Base-by-base conservation (phyloP, 225 moss, liverwort and hornwort species). In the Pseudisothecium myosuroides region DNA sequence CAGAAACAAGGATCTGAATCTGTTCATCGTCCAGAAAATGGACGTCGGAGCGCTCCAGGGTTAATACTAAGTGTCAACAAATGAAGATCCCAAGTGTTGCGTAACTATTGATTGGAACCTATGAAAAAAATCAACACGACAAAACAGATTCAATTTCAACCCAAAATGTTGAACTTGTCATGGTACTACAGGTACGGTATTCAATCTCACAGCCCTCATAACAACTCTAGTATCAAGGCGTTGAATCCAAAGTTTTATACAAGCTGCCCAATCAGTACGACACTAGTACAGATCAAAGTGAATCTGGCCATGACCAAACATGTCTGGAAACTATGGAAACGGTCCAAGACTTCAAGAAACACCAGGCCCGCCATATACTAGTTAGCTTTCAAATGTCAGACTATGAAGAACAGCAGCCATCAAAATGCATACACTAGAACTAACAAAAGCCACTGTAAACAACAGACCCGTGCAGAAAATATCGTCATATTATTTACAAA, bases 401-500 rank as follows among this genome's bases (percentile, higher is more conserved):
- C n/a, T 79, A 43, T 1, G 78, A 56, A 9, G 66, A 87, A 36
- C 10, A 45, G 29, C 56, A 80, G 77, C 58, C 20, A 43, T 43
- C 36, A 29, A 75, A n/a, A 50, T 17, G 15, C 64, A 12, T 27
- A 82, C 59, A 72, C 23, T 61, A 52, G 52, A 83, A 28, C 64
- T 43, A 36, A 27, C 19, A 55, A 16, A 56, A 84, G n/a, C 50
- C n/a, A n/a, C 31, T 50, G 73, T 85, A 39, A 80, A 54, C 39
- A 81, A 73, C 45, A 47, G 17, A 31, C 9, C 20, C 11, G 27
- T 59, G 71, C 41, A 74, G 74, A 77, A 63, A 87, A 39, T 45
- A 63, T 14, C 85, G 54, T 84, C 82, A 59, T 78, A 85, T 21
- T 90, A 90, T 73, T 58, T 88, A 85, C 90, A 89, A 92, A 87